Evolutionary conservation across 2,329 filamentous ascomycete genomes (phyloP), one percentile per base, ranked within the genome.

Genomic region (Trichophyton rubrum): DNA sequence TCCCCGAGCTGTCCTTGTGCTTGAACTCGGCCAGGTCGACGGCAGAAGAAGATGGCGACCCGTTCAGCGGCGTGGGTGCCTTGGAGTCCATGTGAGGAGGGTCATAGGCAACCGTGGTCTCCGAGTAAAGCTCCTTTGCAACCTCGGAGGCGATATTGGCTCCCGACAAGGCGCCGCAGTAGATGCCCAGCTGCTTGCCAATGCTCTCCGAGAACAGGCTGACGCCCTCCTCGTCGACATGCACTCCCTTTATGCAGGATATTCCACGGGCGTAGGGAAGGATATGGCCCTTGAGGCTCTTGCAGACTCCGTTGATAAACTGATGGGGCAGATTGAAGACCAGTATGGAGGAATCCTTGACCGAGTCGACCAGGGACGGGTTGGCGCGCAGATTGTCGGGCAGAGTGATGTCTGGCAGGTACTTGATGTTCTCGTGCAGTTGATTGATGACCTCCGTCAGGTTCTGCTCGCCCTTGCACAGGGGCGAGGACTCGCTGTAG

Each of bases 141-240:
- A 99, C 93, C 74, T 99, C 95, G 66, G 82, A 88, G 57, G 95
- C 93, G 69, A 99, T 93, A 78, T 99, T 99, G 68, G 93, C 93
- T 60, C 93, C 93, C 49, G 90, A 95, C 43, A 99, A 82, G 8
- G 93, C 92, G 69, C 93, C 93, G 69, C 91, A 96, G 79, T 99
- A 99, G 72, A 99, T 99, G 64, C 88, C 89, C 20, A 99, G 81
- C 33, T 87, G 86, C 72, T 89, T 85, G 61, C 91, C 91, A 70
- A 99, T 99, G 73, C 87, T 90, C 76, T 99, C 93, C 60, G 89
- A 95, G 78, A 99, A 96, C 60, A 99, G 82, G 68, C 85, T 86
- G 67, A 97, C 85, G 60, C 88, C 89, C 58, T 89, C 85, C 68
- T 92, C 88, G 3, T 88, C 86, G 38, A 99, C 93, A 67, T 95